Percentiles rank a stretch among this genome's conserved stretches.
Conservation (phyloP, 345 rosid genomes). For the Turritis glabra region DNA sequence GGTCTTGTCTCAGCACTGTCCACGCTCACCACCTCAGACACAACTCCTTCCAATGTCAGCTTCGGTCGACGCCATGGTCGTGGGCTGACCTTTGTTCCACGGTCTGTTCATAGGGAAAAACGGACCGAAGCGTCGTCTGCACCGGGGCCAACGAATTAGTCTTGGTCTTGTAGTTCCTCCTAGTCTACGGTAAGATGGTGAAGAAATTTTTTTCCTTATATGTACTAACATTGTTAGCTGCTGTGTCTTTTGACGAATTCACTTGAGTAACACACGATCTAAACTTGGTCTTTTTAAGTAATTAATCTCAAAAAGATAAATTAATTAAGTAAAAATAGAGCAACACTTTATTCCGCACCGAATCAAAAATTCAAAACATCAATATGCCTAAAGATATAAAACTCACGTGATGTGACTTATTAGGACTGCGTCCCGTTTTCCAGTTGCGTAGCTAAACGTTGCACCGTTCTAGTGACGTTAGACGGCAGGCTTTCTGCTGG, state of each 20-base stretch:
- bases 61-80: slow-evolving; percentile 80
- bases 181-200: slow-evolving; percentile 22
- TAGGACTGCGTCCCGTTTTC: slow-evolving; percentile 12
- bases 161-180: no score
- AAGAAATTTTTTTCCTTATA: background rate
- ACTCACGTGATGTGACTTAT: background rate
- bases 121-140: slow-evolving; percentile 39
- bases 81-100: slow-evolving; percentile 75
- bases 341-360: background rate
- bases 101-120: slow-evolving; percentile 54
- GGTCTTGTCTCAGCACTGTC: slow-evolving; percentile 84
- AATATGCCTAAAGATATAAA: no score
- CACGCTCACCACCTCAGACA: slow-evolving; percentile 66
- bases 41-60: slow-evolving; percentile 75
- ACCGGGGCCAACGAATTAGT: slow-evolving; percentile 37
- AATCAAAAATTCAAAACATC: no score
- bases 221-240: slow-evolving; percentile 9
- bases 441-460: background rate
- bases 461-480: background rate
- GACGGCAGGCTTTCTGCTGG: slow-evolving; percentile 22
- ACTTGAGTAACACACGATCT: slow-evolving; percentile 16
- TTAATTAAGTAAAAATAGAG: no score
- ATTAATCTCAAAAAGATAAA: no score
- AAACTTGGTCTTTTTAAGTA: background rate
- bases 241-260: background rate